Conservation (phyloP, 345 rosid genomes). For the Populus tremula region DNA sequence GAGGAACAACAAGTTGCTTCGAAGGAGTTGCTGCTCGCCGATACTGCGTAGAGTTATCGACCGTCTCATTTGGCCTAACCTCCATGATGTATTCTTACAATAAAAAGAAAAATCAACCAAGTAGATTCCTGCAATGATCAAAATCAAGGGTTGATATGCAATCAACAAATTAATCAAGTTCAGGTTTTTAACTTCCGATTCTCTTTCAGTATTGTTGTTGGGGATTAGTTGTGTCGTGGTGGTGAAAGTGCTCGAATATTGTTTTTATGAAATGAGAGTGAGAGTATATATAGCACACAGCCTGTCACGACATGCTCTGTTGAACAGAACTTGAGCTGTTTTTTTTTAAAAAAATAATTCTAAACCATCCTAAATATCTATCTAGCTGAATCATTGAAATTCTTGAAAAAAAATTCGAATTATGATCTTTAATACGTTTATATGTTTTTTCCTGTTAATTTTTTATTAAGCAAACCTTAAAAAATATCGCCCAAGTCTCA, state of each 20-base stretch:
- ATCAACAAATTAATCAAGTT: background rate
- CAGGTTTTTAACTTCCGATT: background rate
- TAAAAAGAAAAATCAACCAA: background rate
- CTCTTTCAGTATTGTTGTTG: background rate
- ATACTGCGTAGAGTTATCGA: conserved; percentile 35
- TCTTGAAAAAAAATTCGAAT: too few relatives aligned
- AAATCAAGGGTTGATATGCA: background rate
- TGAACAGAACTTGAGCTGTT: too few relatives aligned
- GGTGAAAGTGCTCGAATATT: background rate
- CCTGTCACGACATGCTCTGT: background rate
- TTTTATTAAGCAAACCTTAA: too few relatives aligned
- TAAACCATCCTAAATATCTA: too few relatives aligned
- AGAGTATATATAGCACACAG: background rate
- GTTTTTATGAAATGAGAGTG: background rate
- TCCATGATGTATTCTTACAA: conserved; percentile 36
- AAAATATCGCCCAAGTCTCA: too few relatives aligned
- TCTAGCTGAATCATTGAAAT: too few relatives aligned
- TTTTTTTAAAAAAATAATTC: too few relatives aligned
- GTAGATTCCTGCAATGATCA: background rate
- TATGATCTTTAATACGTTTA: too few relatives aligned
- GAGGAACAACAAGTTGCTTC: conserved; percentile 38
- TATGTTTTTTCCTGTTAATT: too few relatives aligned
- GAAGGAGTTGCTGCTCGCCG: conserved; percentile 37
- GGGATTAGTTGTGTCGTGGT: background rate
- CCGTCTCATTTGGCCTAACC: conserved; percentile 44